Evolutionary conservation across 2,329 filamentous ascomycete species (phyloP).

Genomic region (Hyphodiscus sp.): DNA sequence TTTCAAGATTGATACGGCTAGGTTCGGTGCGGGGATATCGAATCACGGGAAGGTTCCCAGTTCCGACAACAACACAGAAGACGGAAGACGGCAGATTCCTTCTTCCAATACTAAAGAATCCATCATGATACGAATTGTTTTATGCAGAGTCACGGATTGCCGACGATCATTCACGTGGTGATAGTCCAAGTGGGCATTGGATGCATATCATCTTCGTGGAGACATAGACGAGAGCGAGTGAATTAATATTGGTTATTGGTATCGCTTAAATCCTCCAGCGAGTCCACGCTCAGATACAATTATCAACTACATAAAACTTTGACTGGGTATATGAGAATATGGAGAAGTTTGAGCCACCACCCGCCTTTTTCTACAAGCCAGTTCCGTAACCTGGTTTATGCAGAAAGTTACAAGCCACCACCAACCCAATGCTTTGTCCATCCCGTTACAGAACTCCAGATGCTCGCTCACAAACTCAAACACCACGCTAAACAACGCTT

Average conservation of each 20-base stretch:
- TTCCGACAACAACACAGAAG: too few relatives aligned
- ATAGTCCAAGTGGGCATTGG: too few relatives aligned
- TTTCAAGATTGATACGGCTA: too few relatives aligned
- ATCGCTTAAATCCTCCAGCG: not conserved
- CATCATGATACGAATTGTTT: too few relatives aligned
- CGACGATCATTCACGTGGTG: too few relatives aligned
- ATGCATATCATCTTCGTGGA: too few relatives aligned
- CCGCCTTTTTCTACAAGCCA: constrained; percentile 14
- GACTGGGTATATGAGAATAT: constrained; percentile 14
- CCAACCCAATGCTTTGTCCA: constrained; percentile 9
- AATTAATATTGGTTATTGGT: not conserved
- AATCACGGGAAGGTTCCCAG: too few relatives aligned
- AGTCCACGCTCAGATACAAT: constrained; percentile 3
- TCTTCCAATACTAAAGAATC: too few relatives aligned
- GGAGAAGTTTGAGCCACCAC: constrained; percentile 8
- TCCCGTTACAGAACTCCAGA: not conserved
- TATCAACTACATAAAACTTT: not conserved
- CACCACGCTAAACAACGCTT: not conserved
- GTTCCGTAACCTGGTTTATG: constrained; percentile 10
- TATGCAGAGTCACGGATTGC: too few relatives aligned
- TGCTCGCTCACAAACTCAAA: not conserved
- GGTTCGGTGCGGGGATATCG: too few relatives aligned
- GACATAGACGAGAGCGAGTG: not conserved
- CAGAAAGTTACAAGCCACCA: constrained; percentile 8
- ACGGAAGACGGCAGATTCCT: too few relatives aligned